Conservation (phyloP, 257 asterid genomes). For the Striga asiatica region DNA sequence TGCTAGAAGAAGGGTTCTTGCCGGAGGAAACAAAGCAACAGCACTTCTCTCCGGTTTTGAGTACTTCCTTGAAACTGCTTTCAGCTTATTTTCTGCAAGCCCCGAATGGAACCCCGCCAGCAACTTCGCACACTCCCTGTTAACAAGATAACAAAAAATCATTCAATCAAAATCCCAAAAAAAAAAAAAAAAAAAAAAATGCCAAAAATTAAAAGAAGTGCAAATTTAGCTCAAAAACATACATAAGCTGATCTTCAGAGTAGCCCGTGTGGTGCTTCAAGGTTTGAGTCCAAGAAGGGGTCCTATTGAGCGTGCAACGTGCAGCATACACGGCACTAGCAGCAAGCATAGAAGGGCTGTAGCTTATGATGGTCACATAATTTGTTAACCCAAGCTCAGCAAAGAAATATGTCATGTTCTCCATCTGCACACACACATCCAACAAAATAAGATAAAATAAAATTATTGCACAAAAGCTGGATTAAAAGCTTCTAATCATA, state of each 20-base stretch:
- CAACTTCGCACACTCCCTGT: constrained; percentile 54
- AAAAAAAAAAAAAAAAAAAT: not conserved
- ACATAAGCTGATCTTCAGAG: constrained; percentile 45
- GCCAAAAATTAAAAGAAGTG: not conserved
- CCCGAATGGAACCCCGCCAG: constrained; percentile 47
- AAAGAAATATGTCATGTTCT: constrained; percentile 56
- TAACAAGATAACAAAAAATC: not conserved
- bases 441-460: not conserved
- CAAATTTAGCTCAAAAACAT: not conserved
- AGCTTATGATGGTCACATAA: constrained; percentile 32
- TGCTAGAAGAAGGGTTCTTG: constrained; percentile 24
- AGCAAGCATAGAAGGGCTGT: constrained; percentile 53
- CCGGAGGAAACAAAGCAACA: constrained; percentile 68
- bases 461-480: too few species aligned
- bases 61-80: constrained; percentile 48
- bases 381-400: constrained; percentile 63
- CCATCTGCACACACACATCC: constrained; percentile 33
- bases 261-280: constrained; percentile 66
- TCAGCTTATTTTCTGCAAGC: constrained; percentile 42
- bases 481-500: too few species aligned
- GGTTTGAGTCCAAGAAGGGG: constrained; percentile 59
- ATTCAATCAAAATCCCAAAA: not conserved
- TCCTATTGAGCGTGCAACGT: constrained; percentile 48
- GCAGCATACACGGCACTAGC: constrained; percentile 85
- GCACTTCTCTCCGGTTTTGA: constrained; percentile 44